Base-by-base conservation (phyloP, 164 flowering plant species). In the Kingdonia uniflora region DNA sequence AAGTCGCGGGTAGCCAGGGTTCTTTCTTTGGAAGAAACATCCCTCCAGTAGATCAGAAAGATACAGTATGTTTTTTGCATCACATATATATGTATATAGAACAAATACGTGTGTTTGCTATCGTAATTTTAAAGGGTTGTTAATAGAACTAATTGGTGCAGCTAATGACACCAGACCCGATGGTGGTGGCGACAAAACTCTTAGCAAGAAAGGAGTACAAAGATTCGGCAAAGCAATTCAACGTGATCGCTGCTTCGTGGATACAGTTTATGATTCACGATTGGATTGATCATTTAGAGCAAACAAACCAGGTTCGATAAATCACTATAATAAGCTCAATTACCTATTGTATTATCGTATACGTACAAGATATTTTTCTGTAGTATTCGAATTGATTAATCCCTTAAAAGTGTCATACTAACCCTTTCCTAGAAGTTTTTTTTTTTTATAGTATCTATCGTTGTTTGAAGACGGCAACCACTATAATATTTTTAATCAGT, bases 241-340 rank as follows among this genome's bases (percentile, higher is more conserved):
- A 75, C 65, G 49, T 75, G 67, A 72, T 75, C 2, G 80, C 80
- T 1, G 65, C 69, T 14, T 62, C 76, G 2, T 75, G 80, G 80
- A 68, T 75, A 17, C 80, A 75, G 49, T 72, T 75, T 61, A 75
- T 75, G 80, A 51, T 75, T 6, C 76, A 75, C 53, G 80, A 75
- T 39, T 75, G 80, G 80, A 54, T 70, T 22, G 80, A 72, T 43
- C 80, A 75, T 39, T 47, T 75, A 43, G 80, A 75, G 45, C 70
- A 63, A 10, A 70, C 74, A 16, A 44, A 70, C 7, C 76, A 75
- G 74, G 74, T 66, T 5, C 35, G 3, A 38, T 6, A 16, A 11
- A 14, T 16, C 13, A 24, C 2, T 19, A 29, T 29, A 29, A 29
- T 29, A 29, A 8, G 8, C 35, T 3, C 8, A 3, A 8, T 29